Base-by-base conservation (phyloP, 495 filamentous ascomycete species). In the Bacidia rubella region DNA sequence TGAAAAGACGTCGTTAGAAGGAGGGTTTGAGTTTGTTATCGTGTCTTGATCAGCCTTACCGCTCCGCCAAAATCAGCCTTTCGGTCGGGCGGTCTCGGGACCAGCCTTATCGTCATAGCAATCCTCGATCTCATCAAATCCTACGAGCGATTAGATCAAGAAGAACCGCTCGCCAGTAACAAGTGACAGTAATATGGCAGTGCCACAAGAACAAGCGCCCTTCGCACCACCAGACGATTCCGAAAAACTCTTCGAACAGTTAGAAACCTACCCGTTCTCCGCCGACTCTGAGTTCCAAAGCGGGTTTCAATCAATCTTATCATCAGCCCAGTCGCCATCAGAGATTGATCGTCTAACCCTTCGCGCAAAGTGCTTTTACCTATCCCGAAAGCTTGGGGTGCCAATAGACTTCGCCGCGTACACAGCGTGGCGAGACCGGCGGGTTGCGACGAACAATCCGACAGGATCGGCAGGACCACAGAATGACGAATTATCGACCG, bases 361-460 rank as follows among this genome's bases (percentile, higher is more conserved):
- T 17, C 70, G 73, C 46, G 74, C 74, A 10, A 72, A 74, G 61
- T 77, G 73, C 54, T 77, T 74, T 56, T 77, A 74, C 50, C 75
- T 70, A 52, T 66, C 73, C 39, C 68, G 71, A 73, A 75, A 74
- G 61, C 55, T 66, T 42, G 70, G 66, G 1, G 39, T 71, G n/a
- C 60, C 70, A 23, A 55, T 77, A 32, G 60, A 71, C 41, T 68
- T 68, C 45, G 43, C 60, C 20, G 56, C 64, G 2, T 76, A 74
- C 55, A 71, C 67, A 49, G 47, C 56, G 15, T 77, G 73, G 73
- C 54, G 44, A 35, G 35, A 56, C 41, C 40, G 56, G 11, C 45
- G 21, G 17, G 11, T 9, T 25, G 20, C 3, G 20, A 24, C 45
- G 25, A n/a, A n/a, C n/a, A n/a, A n/a, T n/a, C n/a, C n/a, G n/a